Base-by-base conservation (phyloP, 1,284 basidiomycete species). In the Schizophyllum amplum region DNA sequence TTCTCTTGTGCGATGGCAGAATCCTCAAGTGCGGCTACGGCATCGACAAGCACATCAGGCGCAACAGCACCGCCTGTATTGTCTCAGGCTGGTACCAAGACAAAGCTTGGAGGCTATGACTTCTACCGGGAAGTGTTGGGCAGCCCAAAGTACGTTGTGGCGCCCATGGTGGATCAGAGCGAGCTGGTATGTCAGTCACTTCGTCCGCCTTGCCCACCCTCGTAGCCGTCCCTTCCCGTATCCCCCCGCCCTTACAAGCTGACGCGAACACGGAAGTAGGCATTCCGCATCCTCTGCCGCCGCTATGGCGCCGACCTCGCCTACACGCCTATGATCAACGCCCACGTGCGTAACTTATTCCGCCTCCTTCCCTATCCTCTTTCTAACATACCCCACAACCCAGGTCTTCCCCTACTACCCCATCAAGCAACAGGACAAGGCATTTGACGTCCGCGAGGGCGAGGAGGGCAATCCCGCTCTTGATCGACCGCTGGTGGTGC, bases 291-390 rank as follows among this genome's bases (percentile, higher is more conserved):
- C 58, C 74, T 98, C n/a, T 91, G 91, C 7, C 80, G 95, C 55
- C 75, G 88, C 59, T 94, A 97, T 65, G 92, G 94, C 25, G 84
- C 82, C 51, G 81, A 90, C 79, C 79, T 98, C 5, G 81, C 85
- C 9, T 99, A 98, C 69, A 94, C 94, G 1, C 96, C 96, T 4
- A 99, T 99, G 96, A 98, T 99, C 67, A 94, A 97, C 65, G 91
- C 94, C 54, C 92, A 90, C 72, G 86, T 86, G 55, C 23, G 68
- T 56, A 22, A 53, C n/a, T 22, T 47, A 49, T n/a, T 46, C 50
- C 23, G 9, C 42, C 20, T 50, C 57, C 21, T 54, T 47, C 13
- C 21, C 48, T 2, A 2, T 50, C 48, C 24, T 13, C 5, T 2
- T 20, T 13, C 20, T 21, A 9, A 22, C 11, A 50, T 20, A 11